A percentile compares a stretch with the other conserved stretches of the same genome.
phyloP scores from a whole-genome alignment of 2,329 filamentous ascomycete genomes.

The Ophiostoma himal-ulmi region DNA sequence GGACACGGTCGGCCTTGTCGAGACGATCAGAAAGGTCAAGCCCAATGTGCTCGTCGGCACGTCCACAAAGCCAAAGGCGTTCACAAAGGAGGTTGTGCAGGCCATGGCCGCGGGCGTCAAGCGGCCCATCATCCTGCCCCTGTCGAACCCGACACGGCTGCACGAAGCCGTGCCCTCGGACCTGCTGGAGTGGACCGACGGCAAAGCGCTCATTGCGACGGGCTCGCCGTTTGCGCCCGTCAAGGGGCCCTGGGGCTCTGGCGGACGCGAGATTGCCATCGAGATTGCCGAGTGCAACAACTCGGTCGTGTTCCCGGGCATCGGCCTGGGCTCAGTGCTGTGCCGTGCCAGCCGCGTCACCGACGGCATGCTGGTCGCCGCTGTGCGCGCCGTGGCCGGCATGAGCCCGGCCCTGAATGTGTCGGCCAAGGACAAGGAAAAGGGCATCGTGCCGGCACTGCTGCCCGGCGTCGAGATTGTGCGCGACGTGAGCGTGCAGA shows the following conservation, averaged over 20 bases:
- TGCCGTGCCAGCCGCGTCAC: constrained; percentile 61
- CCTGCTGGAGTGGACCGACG: constrained; percentile 70
- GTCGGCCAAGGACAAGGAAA: neutral
- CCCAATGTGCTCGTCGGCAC: constrained; percentile 81
- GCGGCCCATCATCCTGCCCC: constrained; percentile 70
- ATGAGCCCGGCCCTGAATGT: constrained; percentile 61
- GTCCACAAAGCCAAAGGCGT: constrained; percentile 69
- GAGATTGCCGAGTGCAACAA: constrained; percentile 79
- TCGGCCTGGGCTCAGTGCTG: constrained; percentile 73
- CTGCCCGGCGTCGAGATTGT: constrained; percentile 72
- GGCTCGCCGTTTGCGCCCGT: constrained; percentile 78
- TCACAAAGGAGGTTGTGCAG: constrained; percentile 65
- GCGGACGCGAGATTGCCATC: constrained; percentile 41
- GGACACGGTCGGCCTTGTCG: constrained; percentile 42
- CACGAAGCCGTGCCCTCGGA: constrained; percentile 77
- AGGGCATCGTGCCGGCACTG: constrained; percentile 47
- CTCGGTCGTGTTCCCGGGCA: constrained; percentile 76
- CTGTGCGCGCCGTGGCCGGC: constrained; percentile 64
- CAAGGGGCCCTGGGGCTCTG: constrained; percentile 48
- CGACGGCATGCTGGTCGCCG: constrained; percentile 75
- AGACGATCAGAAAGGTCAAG: constrained; percentile 63
- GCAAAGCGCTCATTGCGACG: constrained; percentile 72
- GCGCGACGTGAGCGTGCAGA: constrained; percentile 67
- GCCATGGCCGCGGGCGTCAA: constrained; percentile 71
- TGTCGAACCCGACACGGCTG: constrained; percentile 78